Percentiles rank a stretch among this genome's conserved stretches.
These are phyloP conservation scores for Licmophora abbreviata DNA, from an alignment of 108 stramenopile genomes.

Conservation along the genomic window DNA sequence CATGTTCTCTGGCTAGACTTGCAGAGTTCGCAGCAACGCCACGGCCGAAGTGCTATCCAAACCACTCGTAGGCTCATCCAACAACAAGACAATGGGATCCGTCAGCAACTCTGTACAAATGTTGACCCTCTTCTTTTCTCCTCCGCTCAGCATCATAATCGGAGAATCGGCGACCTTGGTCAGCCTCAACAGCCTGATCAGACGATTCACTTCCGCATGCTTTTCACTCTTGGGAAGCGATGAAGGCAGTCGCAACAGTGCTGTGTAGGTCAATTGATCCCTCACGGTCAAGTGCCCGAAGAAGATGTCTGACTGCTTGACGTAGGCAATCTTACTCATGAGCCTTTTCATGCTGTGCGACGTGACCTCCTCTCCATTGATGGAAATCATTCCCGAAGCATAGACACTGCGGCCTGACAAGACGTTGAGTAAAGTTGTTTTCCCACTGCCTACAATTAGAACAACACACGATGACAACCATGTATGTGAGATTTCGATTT, in stretches of 20 bases:
- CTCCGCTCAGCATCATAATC: conserved; percentile 57
- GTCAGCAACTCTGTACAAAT: conserved; percentile 71
- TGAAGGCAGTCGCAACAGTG: conserved; percentile 48
- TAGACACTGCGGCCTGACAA: conserved; percentile 47
- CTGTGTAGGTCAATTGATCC: conserved; percentile 70
- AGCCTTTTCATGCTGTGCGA: conserved; percentile 32
- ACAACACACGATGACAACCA: not conserved
- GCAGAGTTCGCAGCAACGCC: conserved; percentile 41
- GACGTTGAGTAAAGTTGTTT: conserved; percentile 54
- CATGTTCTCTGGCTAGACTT: conserved; percentile 26
- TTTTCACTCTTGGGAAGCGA: conserved; percentile 15
- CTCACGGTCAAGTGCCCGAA: conserved; percentile 64
- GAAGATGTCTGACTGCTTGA: conserved; percentile 71
- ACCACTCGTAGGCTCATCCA: conserved; percentile 85
- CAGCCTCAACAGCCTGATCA: conserved; percentile 41
- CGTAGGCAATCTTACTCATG: conserved; percentile 66
- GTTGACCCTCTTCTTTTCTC: conserved; percentile 78
- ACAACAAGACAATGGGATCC: conserved; percentile 48
- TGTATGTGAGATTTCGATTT: too few species aligned
- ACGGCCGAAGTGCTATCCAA: conserved; percentile 65
- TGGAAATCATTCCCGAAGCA: conserved; percentile 35
- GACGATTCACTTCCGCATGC: conserved; percentile 43
- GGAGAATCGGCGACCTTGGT: conserved; percentile 52
- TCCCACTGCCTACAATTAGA: conserved; percentile 19
- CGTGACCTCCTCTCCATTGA: conserved; percentile 39